These are phyloP conservation scores for barley (Hordeum vulgare) DNA, from an alignment of 176 grass and related monocot species.

Conservation along the genomic window DNA sequence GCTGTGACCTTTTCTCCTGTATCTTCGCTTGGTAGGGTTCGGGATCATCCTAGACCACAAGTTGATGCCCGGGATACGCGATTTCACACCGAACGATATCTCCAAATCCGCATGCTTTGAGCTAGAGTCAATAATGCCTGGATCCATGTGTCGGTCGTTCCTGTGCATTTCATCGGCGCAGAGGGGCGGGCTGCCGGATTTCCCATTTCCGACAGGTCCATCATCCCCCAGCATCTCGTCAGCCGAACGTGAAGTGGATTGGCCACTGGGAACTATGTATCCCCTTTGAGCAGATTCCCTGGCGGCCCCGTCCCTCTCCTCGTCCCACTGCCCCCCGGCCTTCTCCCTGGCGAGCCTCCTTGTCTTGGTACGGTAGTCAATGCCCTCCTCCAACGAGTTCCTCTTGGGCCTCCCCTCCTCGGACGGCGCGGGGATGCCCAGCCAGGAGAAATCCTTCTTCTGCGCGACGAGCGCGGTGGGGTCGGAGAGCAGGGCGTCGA, in stretches of 20 bases:
- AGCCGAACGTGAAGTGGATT: constrained; percentile 8
- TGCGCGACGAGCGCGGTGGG: constrained; percentile 76
- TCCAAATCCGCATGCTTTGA: constrained; percentile 71
- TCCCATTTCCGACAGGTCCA: constrained; percentile 20
- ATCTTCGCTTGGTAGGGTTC: constrained; percentile 29
- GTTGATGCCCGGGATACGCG: constrained; percentile 34
- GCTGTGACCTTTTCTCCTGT: constrained; percentile 52
- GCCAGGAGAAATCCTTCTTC: constrained; percentile 89
- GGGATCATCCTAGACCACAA: constrained; percentile 68
- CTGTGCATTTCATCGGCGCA: constrained; percentile 84
- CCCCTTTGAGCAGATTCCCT: constrained; percentile 66
- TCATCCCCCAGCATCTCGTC: constrained; percentile 27
- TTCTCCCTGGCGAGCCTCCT: constrained; percentile 80
- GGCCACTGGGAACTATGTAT: constrained; percentile 54
- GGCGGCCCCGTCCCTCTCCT: constrained; percentile 54
- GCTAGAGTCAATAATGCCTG: constrained; percentile 43
- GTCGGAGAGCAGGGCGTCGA: constrained; percentile 76
- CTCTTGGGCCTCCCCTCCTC: constrained; percentile 43
- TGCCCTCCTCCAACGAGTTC: constrained; percentile 76
- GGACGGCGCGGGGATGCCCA: constrained; percentile 66
- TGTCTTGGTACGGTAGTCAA: constrained; percentile 79
- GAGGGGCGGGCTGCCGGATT: constrained; percentile 35
- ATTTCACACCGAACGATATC: constrained; percentile 66
- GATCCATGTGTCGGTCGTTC: constrained; percentile 59
- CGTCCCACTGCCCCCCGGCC: constrained; percentile 23